phyloP scores from a whole-genome alignment of 2,329 filamentous ascomycete species.

The Aspergillus brasiliensis region DNA sequence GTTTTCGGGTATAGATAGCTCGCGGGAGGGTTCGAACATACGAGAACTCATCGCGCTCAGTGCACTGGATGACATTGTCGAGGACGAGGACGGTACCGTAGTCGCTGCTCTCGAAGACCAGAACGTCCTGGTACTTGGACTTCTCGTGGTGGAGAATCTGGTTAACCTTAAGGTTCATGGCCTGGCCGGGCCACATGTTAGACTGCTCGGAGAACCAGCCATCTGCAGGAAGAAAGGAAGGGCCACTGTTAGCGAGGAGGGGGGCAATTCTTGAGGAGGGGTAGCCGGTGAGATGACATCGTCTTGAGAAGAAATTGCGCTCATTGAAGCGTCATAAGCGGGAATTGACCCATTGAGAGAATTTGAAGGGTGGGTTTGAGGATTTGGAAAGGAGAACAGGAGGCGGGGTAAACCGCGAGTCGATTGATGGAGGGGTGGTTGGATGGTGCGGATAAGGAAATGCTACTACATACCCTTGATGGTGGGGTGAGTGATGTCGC shows the following conservation, averaged over 20 bases:
- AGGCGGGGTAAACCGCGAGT: conserved; percentile 22
- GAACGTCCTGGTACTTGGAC: conserved; percentile 97
- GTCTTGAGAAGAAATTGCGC: not conserved
- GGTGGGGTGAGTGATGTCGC: conserved; percentile 72
- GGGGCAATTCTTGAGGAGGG: not conserved
- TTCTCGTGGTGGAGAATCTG: conserved; percentile 99
- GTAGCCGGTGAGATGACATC: not conserved
- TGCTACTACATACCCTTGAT: conserved; percentile 66
- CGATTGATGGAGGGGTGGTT: conserved; percentile 15
- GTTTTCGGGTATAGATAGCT: not conserved
- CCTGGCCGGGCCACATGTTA: conserved; percentile 98
- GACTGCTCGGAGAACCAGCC: conserved; percentile 99
- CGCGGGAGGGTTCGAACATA: conserved; percentile 41
- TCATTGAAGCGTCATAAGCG: not conserved
- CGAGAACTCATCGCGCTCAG: conserved; percentile 97
- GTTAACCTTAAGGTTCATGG: conserved; percentile 97
- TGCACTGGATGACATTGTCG: conserved; percentile 99
- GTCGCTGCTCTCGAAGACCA: conserved; percentile 98
- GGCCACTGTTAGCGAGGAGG: conserved; percentile 9
- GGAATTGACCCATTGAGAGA: conserved; percentile 5
- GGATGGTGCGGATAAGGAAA: conserved; percentile 14
- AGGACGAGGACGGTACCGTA: conserved; percentile 95
- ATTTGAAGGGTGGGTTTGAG: not conserved
- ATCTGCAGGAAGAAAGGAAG: conserved; percentile 62
- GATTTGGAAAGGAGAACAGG: not conserved